Conservation (phyloP, 148 eudicot genomes). For the Rhododendron ovatum region DNA sequence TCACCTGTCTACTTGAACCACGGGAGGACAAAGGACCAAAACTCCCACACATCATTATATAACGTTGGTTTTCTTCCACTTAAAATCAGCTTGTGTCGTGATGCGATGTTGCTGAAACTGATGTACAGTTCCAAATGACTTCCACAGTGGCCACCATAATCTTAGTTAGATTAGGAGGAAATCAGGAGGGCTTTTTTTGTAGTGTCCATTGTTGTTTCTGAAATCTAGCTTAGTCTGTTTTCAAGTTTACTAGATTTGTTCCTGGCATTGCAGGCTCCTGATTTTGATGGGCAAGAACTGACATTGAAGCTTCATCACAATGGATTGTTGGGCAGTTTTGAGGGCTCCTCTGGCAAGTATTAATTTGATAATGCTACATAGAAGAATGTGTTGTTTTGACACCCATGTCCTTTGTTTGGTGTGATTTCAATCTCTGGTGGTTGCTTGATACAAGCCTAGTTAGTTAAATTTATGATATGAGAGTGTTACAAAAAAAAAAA, state of each 20-base stretch:
- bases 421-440: neutral
- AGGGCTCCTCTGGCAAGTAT: slow-evolving; percentile 58
- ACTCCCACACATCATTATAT: neutral
- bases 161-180: neutral
- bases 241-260: neutral
- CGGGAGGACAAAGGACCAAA: neutral
- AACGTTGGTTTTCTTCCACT: neutral
- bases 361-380: neutral
- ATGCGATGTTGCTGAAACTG: neutral
- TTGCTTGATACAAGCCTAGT: neutral
- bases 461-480: neutral
- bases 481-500: neutral
- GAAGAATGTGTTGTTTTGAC: neutral
- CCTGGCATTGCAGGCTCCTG: slow-evolving; percentile 44
- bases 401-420: neutral
- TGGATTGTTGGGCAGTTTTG: slow-evolving; percentile 56
- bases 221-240: neutral
- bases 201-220: neutral
- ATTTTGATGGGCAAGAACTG: slow-evolving; percentile 55
- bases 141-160: neutral
- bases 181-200: neutral
- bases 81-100: neutral
- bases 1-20: neutral
- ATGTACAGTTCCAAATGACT: neutral
- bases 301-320: slow-evolving; percentile 52